Evolutionary conservation across 345 rosid genomes (phyloP), one percentile per base, ranked within the genome.

Genomic region (Raphanus sativus): DNA sequence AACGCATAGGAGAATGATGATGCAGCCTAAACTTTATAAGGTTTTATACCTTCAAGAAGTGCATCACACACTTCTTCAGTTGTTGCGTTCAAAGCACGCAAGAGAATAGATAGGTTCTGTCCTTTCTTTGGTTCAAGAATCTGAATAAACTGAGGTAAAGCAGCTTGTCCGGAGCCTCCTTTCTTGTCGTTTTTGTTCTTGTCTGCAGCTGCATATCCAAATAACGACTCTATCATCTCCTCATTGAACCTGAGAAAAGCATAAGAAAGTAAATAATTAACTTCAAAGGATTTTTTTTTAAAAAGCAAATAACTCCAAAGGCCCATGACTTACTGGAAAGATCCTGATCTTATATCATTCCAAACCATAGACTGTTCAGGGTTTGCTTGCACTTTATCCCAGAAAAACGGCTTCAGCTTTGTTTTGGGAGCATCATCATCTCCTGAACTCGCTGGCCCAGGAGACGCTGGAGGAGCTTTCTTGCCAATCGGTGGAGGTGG

Each of bases 381-480:
- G 75, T 87, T 95, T 36, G 95, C 94, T 73, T 87, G 80, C 81
- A 91, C 97, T 88, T 95, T 95, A 81, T 95, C 99, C 99, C 99
- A 95, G 86, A 95, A 95, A 82, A 95, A 95, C n/a, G 99, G 99
- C 78, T 95, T 95, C 79, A 92, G 66, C 83, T 92, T 95, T 80
- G 98, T 69, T 87, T 89, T 95, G 68, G 95, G 84, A 71, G 84
- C 86, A 76, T 85, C 84, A 60, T 78, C 93, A 15, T 81, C 81
- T 62, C 84, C 73, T 33, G 84, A 58, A 55, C 54, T 66, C 70
- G 78, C 85, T 73, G 83, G 59, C 1, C 59, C 59, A 52, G 59
- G 8, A 52, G 59, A 16, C 10, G 10, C 4, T 8, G 25, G 59
- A 16, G 59, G 25, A 52, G 59, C 59, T 52, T 52, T 52, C 10